These are phyloP conservation scores for Hemileia vastatrix DNA, from an alignment of 1,284 basidiomycete species.

Conservation along the genomic window DNA sequence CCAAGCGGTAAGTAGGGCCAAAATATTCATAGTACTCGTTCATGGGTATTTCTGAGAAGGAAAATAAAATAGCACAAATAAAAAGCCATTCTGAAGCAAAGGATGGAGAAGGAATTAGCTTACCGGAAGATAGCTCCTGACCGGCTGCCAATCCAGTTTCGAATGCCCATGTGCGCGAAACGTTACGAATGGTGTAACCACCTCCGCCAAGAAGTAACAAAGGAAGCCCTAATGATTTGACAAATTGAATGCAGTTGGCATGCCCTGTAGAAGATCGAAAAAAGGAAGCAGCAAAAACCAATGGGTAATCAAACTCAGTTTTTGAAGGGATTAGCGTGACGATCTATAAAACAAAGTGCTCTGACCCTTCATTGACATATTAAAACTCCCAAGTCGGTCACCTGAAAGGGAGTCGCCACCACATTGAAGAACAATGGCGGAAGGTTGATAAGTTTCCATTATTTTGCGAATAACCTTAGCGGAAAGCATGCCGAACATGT, in stretches of 20 bases:
- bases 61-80: constrained; percentile 10
- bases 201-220: constrained; percentile 88
- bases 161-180: constrained; percentile 92
- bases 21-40: constrained; percentile 99
- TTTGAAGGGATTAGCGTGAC: neutral
- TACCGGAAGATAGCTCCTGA: constrained; percentile 76
- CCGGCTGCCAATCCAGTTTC: constrained; percentile 96
- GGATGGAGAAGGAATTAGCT: constrained; percentile 26
- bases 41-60: constrained; percentile 67
- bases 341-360: too few species aligned
- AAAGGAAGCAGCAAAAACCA: neutral
- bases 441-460: constrained; percentile 91
- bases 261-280: constrained; percentile 53
- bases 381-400: constrained; percentile 91
- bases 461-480: constrained; percentile 68
- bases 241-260: constrained; percentile 92
- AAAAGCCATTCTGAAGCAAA: neutral
- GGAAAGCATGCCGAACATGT: too few species aligned
- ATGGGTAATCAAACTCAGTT: neutral
- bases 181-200: constrained; percentile 97
- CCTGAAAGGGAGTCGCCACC: constrained; percentile 97
- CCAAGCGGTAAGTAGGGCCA: constrained; percentile 93
- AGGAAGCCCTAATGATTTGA: constrained; percentile 91
- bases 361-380: constrained; percentile 92
- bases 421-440: constrained; percentile 93